Evolutionary conservation across 176 grass and related monocot genomes (phyloP).

Genomic region (Juncus effusus): DNA sequence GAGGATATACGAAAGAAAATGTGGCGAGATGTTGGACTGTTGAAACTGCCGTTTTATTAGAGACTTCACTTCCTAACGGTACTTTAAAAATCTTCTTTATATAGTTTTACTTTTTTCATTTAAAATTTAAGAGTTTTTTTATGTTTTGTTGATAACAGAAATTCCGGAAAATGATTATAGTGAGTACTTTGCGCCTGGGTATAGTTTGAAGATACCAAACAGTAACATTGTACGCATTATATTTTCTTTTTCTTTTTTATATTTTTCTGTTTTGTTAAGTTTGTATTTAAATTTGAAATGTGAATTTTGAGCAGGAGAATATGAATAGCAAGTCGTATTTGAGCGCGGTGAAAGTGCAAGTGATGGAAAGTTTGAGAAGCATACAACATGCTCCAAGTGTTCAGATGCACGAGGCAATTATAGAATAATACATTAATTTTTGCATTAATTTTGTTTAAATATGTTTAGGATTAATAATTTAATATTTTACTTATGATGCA

Average conservation of each 20-base stretch:
- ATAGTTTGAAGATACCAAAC: slow-evolving; percentile 75
- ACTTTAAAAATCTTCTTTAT: slow-evolving; percentile 1
- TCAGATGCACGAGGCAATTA: slow-evolving; percentile 94
- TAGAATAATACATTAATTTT: slow-evolving; percentile 13
- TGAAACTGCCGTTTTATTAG: slow-evolving; percentile 94
- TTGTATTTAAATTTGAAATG: slow-evolving; percentile 17
- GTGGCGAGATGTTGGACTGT: slow-evolving; percentile 97
- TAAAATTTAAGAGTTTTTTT: slow-evolving; percentile 4
- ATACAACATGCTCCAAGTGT: slow-evolving; percentile 96
- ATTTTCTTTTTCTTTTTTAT: slow-evolving; percentile 17
- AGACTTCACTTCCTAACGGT: slow-evolving; percentile 79
- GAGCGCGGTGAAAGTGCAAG: slow-evolving; percentile 85
- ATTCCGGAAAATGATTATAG: slow-evolving; percentile 94
- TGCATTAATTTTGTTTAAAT: slow-evolving; percentile 6
- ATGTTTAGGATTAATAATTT: background rate
- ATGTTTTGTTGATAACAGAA: slow-evolving; percentile 41
- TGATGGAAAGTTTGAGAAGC: slow-evolving; percentile 78
- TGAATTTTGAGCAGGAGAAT: slow-evolving; percentile 61
- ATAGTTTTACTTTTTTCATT: slow-evolving; percentile 20
- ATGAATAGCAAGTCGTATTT: slow-evolving; percentile 95
- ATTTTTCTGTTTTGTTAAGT: slow-evolving; percentile 26
- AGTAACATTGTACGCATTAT: slow-evolving; percentile 58
- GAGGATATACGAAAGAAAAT: slow-evolving; percentile 99
- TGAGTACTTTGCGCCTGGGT: slow-evolving; percentile 87
- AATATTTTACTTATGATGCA: slow-evolving; percentile 32